These are phyloP conservation scores for Boletus insuetus DNA, from an alignment of 768 basidiomycete genomes.

Conservation along the genomic window DNA sequence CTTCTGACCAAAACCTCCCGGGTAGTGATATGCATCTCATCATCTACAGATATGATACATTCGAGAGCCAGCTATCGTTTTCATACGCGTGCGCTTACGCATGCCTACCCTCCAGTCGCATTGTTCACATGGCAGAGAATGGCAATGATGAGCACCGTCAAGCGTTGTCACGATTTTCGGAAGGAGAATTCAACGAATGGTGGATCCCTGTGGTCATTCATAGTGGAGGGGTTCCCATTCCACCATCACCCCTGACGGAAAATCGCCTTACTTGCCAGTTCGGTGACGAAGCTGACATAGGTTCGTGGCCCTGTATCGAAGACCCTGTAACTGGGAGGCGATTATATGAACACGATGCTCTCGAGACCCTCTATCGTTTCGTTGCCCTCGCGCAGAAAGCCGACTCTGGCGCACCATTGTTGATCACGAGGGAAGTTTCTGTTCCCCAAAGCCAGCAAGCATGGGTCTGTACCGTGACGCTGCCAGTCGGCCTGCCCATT, in stretches of 20 bases:
- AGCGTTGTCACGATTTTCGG: constrained; percentile 44
- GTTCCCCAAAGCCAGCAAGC: constrained; percentile 15
- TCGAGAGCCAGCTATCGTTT: constrained; percentile 61
- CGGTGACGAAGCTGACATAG: constrained; percentile 40
- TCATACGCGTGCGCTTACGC: constrained; percentile 51
- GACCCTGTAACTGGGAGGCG: constrained; percentile 64
- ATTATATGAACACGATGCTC: constrained; percentile 58
- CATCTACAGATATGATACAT: constrained; percentile 37
- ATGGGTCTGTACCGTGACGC: constrained; percentile 48
- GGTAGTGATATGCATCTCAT: constrained; percentile 8
- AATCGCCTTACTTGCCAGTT: constrained; percentile 43
- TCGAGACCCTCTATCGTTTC: constrained; percentile 54
- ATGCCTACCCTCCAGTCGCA: constrained; percentile 45
- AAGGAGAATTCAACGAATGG: constrained; percentile 38
- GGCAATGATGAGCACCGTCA: constrained; percentile 55
- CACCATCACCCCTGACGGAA: constrained; percentile 43
- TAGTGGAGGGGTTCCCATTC: constrained; percentile 35
- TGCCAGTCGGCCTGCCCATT: constrained; percentile 44
- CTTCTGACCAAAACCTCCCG: neutral
- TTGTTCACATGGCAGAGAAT: constrained; percentile 63
- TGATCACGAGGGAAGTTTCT: constrained; percentile 24
- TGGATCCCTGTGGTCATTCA: constrained; percentile 52
- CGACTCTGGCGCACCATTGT: constrained; percentile 12
- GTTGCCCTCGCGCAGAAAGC: constrained; percentile 25
- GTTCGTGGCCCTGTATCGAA: constrained; percentile 39